phyloP scores from a whole-genome alignment of 805 yeast genomes.

The Brettanomyces custersianus region DNA sequence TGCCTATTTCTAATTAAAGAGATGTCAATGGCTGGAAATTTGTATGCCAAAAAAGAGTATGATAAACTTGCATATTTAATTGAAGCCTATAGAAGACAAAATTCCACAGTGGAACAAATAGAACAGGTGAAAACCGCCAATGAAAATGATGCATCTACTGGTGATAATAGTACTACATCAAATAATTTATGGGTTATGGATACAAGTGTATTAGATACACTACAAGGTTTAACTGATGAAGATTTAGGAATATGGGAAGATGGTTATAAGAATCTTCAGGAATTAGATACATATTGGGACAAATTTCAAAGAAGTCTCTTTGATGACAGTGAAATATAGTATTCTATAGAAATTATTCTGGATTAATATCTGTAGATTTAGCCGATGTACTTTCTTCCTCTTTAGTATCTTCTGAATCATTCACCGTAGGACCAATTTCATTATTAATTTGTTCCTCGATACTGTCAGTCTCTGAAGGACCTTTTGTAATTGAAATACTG shows the following conservation, averaged over 20 bases:
- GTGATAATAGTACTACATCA: neutral
- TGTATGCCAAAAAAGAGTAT: constrained; percentile 12
- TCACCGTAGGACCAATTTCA: no score
- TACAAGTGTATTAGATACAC: constrained; percentile 12
- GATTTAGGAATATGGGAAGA: constrained; percentile 17
- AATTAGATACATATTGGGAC: constrained; percentile 18
- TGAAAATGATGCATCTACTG: neutral
- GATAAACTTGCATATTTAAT: constrained; percentile 12
- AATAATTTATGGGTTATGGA: constrained; percentile 2
- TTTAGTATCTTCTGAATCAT: no score
- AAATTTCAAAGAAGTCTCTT: constrained; percentile 11
- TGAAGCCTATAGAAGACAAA: constrained; percentile 9
- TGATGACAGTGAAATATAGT: neutral
- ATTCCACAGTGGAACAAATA: neutral
- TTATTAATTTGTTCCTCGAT: no score
- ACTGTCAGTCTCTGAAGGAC: no score
- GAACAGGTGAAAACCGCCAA: neutral
- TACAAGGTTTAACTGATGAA: constrained; percentile 13
- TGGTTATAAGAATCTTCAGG: constrained; percentile 15
- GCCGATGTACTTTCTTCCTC: no score
- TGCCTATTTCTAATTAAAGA: constrained; percentile 13
- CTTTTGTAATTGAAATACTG: no score
- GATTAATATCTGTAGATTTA: no score
- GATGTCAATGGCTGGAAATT: constrained; percentile 15
- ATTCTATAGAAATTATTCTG: no score